These are phyloP conservation scores for Phytophthora fragariaefolia DNA, from an alignment of 352 stramenopile species.

Conservation along the genomic window DNA sequence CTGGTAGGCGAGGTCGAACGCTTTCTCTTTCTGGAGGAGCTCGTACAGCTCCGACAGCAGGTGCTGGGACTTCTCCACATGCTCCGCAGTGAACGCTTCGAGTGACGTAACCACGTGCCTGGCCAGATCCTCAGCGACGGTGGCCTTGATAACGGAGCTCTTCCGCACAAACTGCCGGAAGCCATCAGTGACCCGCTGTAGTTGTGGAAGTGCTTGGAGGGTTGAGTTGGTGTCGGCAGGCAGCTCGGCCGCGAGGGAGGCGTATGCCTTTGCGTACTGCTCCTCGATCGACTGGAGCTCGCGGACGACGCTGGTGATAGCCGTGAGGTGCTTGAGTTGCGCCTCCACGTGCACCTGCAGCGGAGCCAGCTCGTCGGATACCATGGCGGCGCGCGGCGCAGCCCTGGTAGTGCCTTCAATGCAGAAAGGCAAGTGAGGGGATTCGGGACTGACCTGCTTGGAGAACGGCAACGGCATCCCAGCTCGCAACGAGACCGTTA, in stretches of 20 bases:
- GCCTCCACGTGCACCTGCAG: constrained; percentile 43
- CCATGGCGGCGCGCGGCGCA: constrained; percentile 16
- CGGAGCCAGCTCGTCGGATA: constrained; percentile 17
- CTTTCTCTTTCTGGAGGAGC: constrained; percentile 49
- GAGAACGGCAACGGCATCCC: constrained; percentile 14
- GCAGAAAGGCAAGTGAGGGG: constrained; percentile 23
- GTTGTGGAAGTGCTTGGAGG: constrained; percentile 19
- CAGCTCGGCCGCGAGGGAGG: constrained; percentile 33
- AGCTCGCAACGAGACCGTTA: constrained; percentile 16
- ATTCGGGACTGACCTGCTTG: neutral
- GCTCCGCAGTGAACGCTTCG: constrained; percentile 43
- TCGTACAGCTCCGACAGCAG: constrained; percentile 54
- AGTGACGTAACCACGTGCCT: constrained; percentile 38
- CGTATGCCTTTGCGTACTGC: constrained; percentile 43
- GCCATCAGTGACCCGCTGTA: constrained; percentile 29
- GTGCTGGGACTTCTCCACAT: constrained; percentile 47
- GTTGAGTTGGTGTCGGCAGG: constrained; percentile 11
- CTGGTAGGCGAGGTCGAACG: constrained; percentile 38
- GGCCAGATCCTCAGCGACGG: constrained; percentile 38
- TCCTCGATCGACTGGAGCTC: constrained; percentile 44
- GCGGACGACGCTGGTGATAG: constrained; percentile 35
- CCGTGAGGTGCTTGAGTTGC: constrained; percentile 40
- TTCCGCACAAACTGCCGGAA: constrained; percentile 41
- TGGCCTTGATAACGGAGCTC: constrained; percentile 24
- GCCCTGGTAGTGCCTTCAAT: constrained; percentile 21